These are phyloP conservation scores for Tetrapyrgos nigripes DNA, from an alignment of 1,284 basidiomycete genomes.

Conservation along the genomic window DNA sequence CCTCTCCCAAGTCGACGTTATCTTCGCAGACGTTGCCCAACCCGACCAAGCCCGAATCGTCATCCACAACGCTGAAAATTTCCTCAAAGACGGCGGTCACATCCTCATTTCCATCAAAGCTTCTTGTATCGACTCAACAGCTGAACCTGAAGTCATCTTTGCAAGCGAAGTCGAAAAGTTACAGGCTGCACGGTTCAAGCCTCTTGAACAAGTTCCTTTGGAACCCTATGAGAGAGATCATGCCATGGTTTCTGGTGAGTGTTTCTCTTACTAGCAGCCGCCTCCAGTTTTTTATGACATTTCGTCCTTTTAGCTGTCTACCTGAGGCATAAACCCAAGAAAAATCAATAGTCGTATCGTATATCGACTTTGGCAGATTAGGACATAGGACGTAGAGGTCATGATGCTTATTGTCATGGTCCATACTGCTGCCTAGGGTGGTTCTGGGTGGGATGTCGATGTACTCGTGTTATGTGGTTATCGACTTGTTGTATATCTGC, in stretches of 20 bases:
- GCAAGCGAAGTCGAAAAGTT: slow-evolving; percentile 89
- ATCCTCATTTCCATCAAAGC: slow-evolving; percentile 99
- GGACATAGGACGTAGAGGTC: not conserved
- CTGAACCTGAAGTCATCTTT: slow-evolving; percentile 90
- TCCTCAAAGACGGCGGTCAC: slow-evolving; percentile 95
- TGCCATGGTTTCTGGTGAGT: slow-evolving; percentile 78
- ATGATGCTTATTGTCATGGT: not conserved
- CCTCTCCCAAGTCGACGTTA: slow-evolving; percentile 91
- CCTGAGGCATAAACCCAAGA: slow-evolving; percentile 14
- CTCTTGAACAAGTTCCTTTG: slow-evolving; percentile 91
- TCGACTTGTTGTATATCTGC: slow-evolving; percentile 14
- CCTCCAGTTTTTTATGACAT: not conserved
- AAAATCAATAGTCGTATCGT: not conserved
- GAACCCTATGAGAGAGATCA: slow-evolving; percentile 88
- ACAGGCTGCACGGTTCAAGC: slow-evolving; percentile 86
- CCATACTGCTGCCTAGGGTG: not conserved
- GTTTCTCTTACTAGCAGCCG: not conserved
- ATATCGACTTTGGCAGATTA: not conserved
- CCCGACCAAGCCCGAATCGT: slow-evolving; percentile 99
- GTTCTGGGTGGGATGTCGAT: not conserved
- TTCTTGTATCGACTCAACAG: slow-evolving; percentile 97
- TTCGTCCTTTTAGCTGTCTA: slow-evolving; percentile 6
- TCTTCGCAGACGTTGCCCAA: slow-evolving; percentile 98
- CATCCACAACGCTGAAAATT: slow-evolving; percentile 91
- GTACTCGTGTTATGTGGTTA: slow-evolving; percentile 4